phyloP scores from a whole-genome alignment of 441 rosid species.

The Erodium chrysanthum region DNA sequence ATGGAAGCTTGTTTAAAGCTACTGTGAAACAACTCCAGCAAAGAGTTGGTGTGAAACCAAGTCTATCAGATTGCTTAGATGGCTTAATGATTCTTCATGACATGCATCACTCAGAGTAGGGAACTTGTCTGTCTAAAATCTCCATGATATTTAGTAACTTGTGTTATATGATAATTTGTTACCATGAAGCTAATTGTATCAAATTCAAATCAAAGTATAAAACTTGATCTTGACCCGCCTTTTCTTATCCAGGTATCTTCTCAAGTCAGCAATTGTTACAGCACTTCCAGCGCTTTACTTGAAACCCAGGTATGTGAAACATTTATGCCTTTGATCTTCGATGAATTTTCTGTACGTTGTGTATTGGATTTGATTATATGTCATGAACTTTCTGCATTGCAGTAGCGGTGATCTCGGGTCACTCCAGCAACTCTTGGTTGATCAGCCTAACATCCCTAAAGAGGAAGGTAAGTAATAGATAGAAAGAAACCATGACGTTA shows the following conservation, averaged over 20 bases:
- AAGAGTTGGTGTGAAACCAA: slow-evolving; percentile 59
- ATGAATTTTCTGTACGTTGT: too few relatives aligned
- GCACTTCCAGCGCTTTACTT: slow-evolving; percentile 50
- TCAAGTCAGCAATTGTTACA: slow-evolving; percentile 54
- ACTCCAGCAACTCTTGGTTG: slow-evolving; percentile 59
- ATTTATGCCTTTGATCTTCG: not conserved
- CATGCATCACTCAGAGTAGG: slow-evolving; percentile 68
- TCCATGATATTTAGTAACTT: not conserved
- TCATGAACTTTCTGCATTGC: slow-evolving; percentile 17
- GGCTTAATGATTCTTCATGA: slow-evolving; percentile 55
- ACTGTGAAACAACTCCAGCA: slow-evolving; percentile 40
- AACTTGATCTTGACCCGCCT: not conserved
- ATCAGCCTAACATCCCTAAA: slow-evolving; percentile 62
- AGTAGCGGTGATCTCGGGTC: slow-evolving; percentile 49
- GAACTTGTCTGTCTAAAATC: not conserved
- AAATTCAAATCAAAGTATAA: not conserved
- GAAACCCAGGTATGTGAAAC: slow-evolving; percentile 39
- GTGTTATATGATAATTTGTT: not conserved
- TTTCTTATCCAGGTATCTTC: slow-evolving; percentile 38
- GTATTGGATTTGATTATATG: not conserved
- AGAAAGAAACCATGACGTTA: not conserved
- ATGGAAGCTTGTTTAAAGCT: slow-evolving; percentile 34
- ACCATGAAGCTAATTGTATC: not conserved
- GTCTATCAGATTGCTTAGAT: slow-evolving; percentile 53
- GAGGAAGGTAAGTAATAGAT: slow-evolving; percentile 45